A percentile compares a stretch with the other conserved stretches of the same genome.
These are phyloP conservation scores for Monosporascus sp. DNA, from an alignment of 2,329 filamentous ascomycete genomes.

Conservation along the genomic window DNA sequence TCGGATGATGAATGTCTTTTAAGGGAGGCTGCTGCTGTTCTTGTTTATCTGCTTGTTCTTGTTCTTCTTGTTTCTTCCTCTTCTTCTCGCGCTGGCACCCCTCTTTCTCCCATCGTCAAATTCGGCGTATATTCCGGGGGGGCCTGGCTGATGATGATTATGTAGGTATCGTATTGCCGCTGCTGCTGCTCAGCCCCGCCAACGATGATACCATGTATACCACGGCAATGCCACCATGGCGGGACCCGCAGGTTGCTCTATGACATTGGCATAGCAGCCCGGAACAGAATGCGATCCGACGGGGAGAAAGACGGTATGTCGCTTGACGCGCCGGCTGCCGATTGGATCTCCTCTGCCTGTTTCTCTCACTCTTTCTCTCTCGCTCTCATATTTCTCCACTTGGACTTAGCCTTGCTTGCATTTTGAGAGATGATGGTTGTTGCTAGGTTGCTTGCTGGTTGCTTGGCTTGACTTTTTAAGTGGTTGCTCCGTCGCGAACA, in stretches of 20 bases:
- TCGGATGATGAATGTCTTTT: too few species aligned
- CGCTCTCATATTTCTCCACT: background rate
- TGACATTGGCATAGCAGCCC: background rate
- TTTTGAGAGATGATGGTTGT: background rate
- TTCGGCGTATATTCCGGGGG: too few species aligned
- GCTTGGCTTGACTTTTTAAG: background rate
- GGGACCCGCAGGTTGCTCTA: background rate
- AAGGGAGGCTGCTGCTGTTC: too few species aligned
- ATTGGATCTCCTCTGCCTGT: background rate
- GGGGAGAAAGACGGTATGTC: background rate
- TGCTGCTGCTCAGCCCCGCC: background rate
- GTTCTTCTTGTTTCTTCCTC: too few species aligned
- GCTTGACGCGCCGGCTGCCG: background rate
- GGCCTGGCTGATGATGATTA: background rate
- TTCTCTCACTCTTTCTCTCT: background rate
- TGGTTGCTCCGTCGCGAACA: background rate
- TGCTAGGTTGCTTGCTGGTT: constrained; percentile 1
- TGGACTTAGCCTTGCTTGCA: background rate
- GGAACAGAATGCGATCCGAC: background rate
- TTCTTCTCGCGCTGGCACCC: too few species aligned
- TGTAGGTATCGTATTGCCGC: background rate
- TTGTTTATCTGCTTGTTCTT: too few species aligned
- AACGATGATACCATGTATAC: background rate
- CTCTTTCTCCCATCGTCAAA: too few species aligned
- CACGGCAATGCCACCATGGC: background rate